phyloP scores from a whole-genome alignment of 352 stramenopile genomes.

The Thalassiosira hispida region DNA sequence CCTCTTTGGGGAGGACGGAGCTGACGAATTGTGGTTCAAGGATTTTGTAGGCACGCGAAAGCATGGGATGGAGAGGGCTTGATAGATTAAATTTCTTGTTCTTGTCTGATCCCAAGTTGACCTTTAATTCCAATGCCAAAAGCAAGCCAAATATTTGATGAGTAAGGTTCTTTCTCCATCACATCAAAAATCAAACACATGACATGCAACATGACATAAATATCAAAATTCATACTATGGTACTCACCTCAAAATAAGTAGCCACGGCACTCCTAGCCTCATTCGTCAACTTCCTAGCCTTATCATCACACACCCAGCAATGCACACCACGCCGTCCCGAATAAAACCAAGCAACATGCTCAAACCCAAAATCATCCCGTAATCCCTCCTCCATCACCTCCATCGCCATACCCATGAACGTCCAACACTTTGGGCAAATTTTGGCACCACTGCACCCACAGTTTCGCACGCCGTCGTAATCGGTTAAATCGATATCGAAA shows the following conservation, averaged over 20 bases:
- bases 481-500: slow-evolving; percentile 99
- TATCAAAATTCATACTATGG: too few relatives aligned
- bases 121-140: slow-evolving; percentile 31
- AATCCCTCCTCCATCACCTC: slow-evolving; percentile 91
- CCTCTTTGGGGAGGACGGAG: slow-evolving; percentile 89
- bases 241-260: slow-evolving; percentile 93
- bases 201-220: background rate
- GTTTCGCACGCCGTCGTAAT: slow-evolving; percentile 98
- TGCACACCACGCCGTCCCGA: slow-evolving; percentile 98
- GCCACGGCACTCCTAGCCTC: slow-evolving; percentile 95
- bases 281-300: slow-evolving; percentile 92
- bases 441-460: slow-evolving; percentile 88
- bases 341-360: slow-evolving; percentile 99
- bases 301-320: slow-evolving; percentile 98
- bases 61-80: slow-evolving; percentile 92
- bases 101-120: slow-evolving; percentile 81
- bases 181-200: slow-evolving; percentile 9
- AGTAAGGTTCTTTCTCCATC: slow-evolving; percentile 13
- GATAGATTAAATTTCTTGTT: slow-evolving; percentile 88
- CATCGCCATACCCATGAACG: slow-evolving; percentile 97
- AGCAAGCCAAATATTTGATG: too few relatives aligned
- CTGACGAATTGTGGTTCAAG: slow-evolving; percentile 95
- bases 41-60: slow-evolving; percentile 91
- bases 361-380: slow-evolving; percentile 96
- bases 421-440: slow-evolving; percentile 92